Evolutionary conservation across 805 yeast genomes (phyloP), one percentile per base, ranked within the genome.

Genomic region (Crinitomyces ghanaensis): DNA sequence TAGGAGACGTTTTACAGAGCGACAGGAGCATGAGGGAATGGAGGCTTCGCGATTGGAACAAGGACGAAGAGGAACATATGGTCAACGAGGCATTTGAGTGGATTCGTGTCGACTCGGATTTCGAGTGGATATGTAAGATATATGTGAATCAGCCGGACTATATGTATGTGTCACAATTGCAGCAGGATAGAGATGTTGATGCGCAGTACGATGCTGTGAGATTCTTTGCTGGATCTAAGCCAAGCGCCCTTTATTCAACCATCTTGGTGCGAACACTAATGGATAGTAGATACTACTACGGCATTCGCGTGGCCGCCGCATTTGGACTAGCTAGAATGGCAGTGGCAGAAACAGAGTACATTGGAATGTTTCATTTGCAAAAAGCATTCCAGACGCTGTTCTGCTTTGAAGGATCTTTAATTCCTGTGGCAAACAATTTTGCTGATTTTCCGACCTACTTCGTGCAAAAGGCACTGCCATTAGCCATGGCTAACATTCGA

Each of bases 41-140:
- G 97, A 64, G 66, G 11, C 62, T 84, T 7, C 64, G 70, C 1
- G 93, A 83, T 27, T 74, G 82, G 71, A 61, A 69, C 9, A 67
- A 67, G 30, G 77, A 75, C 19, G 85, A 77, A 32, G 86, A 76
- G 38, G 85, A 77, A 26, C 60, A 61, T 26, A 65, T 72, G 61
- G 65, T 71, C 15, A 74, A 72, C 46, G 96, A 88, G 47, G 95
- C 95, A 0, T 91, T 85, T 56, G 98, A 91, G 49, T 91, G 99
- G 99, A 67, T 91, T 24, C 66, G 99, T 46, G 82, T 88, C n/a
- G 99, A 91, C 58, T 86, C 96, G 0, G 99, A 91, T 54, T 81
- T 78, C 48, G 98, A 91, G 54, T 91, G 99, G 99, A 78, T 91
- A 31, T 83, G 93, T 39, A 72, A 71, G 43, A 63, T 83, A 15